Evolutionary conservation across 306 rosid genomes (phyloP).

Genomic region (Leucaena leucocephala): DNA sequence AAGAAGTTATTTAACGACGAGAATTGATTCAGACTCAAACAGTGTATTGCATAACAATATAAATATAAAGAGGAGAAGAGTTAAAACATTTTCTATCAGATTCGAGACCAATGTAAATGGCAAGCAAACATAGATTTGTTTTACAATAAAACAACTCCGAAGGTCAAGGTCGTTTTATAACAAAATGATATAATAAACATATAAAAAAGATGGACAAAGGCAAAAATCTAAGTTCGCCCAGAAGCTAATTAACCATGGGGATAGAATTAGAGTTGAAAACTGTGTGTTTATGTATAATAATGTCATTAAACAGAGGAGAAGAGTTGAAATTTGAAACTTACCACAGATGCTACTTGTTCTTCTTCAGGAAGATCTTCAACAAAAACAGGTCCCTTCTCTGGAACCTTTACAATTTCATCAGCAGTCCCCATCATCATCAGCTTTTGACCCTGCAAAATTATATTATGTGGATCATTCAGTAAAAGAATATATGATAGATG

Average conservation of each 20-base stretch:
- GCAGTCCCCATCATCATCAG: conserved; percentile 99
- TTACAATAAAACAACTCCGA: conserved; percentile 2
- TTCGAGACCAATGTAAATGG: conserved; percentile 25
- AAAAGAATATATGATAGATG: conserved; percentile 3
- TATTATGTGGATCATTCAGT: conserved; percentile 23
- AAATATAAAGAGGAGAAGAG: neutral
- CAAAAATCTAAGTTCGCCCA: conserved; percentile 3
- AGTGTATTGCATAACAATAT: neutral
- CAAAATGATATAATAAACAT: neutral
- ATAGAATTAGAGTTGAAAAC: conserved; percentile 8
- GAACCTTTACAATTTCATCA: conserved; percentile 89
- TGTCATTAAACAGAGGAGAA: conserved; percentile 4
- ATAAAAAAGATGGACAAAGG: neutral
- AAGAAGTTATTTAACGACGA: neutral
- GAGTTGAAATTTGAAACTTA: conserved; percentile 51
- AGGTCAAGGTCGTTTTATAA: neutral
- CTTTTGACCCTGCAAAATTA: conserved; percentile 82
- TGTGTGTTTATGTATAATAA: conserved; percentile 2
- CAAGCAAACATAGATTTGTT: conserved; percentile 2
- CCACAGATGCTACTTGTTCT: conserved; percentile 79
- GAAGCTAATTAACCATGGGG: conserved; percentile 12
- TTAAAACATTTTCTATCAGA: conserved; percentile 1
- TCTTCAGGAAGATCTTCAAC: conserved; percentile 99
- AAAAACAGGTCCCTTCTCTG: conserved; percentile 90
- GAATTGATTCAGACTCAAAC: conserved; percentile 12